Conservation (phyloP, 257 asterid species). For the Gentiana straminea region DNA sequence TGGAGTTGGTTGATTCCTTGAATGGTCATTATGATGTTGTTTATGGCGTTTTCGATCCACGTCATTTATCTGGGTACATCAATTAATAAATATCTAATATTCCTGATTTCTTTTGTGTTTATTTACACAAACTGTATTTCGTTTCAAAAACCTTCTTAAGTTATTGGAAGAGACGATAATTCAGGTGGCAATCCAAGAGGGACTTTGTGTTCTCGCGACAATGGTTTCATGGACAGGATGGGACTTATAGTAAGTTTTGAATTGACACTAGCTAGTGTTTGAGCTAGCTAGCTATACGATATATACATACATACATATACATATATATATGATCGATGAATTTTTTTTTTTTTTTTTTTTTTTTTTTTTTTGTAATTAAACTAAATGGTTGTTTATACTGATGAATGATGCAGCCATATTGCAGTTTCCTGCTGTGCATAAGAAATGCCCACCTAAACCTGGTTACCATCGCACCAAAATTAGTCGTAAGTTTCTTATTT, state of each 20-base stretch:
- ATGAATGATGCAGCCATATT: constrained; percentile 70
- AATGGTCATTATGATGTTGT: constrained; percentile 82
- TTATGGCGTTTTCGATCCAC: constrained; percentile 80
- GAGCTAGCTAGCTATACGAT: too few relatives aligned
- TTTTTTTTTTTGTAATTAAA: too few relatives aligned
- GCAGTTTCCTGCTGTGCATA: constrained; percentile 84
- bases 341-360: too few relatives aligned
- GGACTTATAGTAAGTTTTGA: constrained; percentile 70
- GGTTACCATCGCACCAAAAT: constrained; percentile 82
- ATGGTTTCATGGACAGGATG: constrained; percentile 98
- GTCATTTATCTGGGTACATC: constrained; percentile 63
- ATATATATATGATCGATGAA: too few relatives aligned
- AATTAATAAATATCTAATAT: not conserved
- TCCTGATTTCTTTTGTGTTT: not conserved
- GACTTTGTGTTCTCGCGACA: constrained; percentile 94
- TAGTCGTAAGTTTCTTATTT: constrained; percentile 48
- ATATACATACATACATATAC: not conserved
- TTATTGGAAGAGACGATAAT: constrained; percentile 7
- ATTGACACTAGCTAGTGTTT: too few relatives aligned
- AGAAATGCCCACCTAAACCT: constrained; percentile 63
- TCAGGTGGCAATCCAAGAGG: constrained; percentile 89
- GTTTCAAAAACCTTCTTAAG: constrained; percentile 10
- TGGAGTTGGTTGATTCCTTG: constrained; percentile 78
- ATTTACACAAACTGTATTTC: too few relatives aligned
- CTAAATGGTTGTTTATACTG: not conserved